Evolutionary conservation across 108 stramenopile species (phyloP).

Genomic region (Cyclotella baltica): DNA sequence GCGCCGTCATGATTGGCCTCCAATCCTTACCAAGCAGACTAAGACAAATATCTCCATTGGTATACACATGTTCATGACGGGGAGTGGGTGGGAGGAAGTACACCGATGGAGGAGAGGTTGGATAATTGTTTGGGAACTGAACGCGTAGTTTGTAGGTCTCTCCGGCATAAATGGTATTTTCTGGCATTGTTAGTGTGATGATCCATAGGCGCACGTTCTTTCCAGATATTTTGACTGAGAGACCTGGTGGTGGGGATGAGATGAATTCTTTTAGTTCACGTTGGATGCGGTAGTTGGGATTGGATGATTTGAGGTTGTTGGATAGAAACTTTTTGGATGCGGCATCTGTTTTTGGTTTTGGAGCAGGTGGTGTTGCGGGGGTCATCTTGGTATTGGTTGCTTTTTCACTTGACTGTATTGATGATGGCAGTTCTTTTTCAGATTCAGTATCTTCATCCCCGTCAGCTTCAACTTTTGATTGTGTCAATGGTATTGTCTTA

Average conservation of each 20-base stretch:
- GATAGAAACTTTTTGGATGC: slow-evolving; percentile 64
- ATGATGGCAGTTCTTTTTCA: slow-evolving; percentile 11
- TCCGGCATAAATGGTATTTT: slow-evolving; percentile 88
- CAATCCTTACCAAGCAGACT: slow-evolving; percentile 94
- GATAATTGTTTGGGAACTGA: slow-evolving; percentile 89
- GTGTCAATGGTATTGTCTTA: neutral
- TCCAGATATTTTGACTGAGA: slow-evolving; percentile 84
- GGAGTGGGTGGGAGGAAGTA: slow-evolving; percentile 87
- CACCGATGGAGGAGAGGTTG: slow-evolving; percentile 90
- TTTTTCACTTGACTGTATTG: neutral
- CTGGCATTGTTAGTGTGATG: slow-evolving; percentile 86
- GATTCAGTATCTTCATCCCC: neutral
- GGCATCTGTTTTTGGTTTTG: slow-evolving; percentile 52
- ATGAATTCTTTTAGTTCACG: slow-evolving; percentile 88
- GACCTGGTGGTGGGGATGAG: slow-evolving; percentile 81
- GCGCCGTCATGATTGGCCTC: slow-evolving; percentile 96
- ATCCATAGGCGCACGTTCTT: slow-evolving; percentile 94
- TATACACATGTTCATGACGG: slow-evolving; percentile 95
- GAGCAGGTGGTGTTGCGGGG: neutral
- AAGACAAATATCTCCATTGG: slow-evolving; percentile 98
- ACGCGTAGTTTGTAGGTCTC: slow-evolving; percentile 94
- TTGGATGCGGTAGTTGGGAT: slow-evolving; percentile 88
- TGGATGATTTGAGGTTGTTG: slow-evolving; percentile 64
- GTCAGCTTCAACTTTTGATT: neutral
- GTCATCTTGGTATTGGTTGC: neutral